phyloP scores from a whole-genome alignment of 805 yeast species.

The Wickerhamiella azymoides region DNA sequence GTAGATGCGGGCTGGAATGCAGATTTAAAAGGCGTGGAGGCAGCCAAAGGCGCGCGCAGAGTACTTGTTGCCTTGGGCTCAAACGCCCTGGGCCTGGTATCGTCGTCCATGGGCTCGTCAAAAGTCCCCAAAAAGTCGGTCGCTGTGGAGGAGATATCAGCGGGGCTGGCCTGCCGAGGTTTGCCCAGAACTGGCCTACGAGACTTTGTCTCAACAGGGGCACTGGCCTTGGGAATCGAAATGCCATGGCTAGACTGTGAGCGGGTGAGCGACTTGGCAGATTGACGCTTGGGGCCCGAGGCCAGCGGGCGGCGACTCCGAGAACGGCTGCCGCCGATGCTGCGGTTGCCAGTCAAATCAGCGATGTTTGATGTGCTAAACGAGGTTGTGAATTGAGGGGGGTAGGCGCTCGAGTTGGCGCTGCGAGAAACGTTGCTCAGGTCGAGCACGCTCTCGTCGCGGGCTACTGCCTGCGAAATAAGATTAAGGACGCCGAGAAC shows the following conservation, averaged over 20 bases:
- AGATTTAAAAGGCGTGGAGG: no score
- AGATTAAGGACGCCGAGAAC: conserved; percentile 63
- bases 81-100: no score
- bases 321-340: background rate
- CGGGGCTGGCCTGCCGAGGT: background rate
- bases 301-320: background rate
- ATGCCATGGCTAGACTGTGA: conserved; percentile 2
- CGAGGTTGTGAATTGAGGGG: background rate
- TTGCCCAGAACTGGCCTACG: background rate
- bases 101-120: background rate
- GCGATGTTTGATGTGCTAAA: conserved; percentile 4
- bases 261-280: background rate
- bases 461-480: conserved; percentile 27
- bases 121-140: background rate
- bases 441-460: conserved; percentile 19
- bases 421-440: conserved; percentile 6
- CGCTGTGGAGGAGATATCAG: no score
- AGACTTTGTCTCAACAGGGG: background rate
- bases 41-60: no score
- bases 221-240: background rate
- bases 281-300: conserved; percentile 4
- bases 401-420: conserved; percentile 5
- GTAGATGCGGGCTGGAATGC: no score
- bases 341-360: conserved; percentile 4
- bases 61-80: no score